These are phyloP conservation scores for Telopea speciosissima DNA, from an alignment of 177 flowering plant genomes.

Conservation along the genomic window DNA sequence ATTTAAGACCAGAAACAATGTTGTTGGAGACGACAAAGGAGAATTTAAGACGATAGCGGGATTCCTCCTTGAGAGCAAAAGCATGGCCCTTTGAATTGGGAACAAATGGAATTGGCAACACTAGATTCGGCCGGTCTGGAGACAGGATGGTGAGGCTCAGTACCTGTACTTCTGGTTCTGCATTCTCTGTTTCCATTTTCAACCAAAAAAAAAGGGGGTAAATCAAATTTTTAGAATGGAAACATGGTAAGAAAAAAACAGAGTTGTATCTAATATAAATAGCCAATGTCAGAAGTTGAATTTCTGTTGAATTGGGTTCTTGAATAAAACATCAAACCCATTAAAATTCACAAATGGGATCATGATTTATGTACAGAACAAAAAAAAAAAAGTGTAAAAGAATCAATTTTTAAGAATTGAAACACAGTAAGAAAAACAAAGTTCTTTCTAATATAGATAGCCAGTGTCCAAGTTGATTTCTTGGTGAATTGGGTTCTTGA, in stretches of 20 bases:
- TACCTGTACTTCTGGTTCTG: constrained; percentile 37
- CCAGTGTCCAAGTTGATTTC: too few relatives aligned
- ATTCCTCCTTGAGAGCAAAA: constrained; percentile 41
- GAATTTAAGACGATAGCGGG: constrained; percentile 34
- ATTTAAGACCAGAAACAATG: constrained; percentile 42
- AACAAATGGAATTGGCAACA: constrained; percentile 35
- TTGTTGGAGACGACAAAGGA: constrained; percentile 34
- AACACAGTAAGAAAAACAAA: too few relatives aligned
- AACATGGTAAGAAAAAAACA: neutral
- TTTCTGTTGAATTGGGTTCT: neutral
- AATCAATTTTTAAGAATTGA: too few relatives aligned
- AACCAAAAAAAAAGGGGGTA: neutral
- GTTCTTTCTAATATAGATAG: too few relatives aligned
- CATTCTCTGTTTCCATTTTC: constrained; percentile 20
- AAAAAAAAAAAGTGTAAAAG: too few relatives aligned
- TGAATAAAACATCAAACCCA: neutral
- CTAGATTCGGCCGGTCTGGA: constrained; percentile 27
- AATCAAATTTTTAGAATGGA: neutral
- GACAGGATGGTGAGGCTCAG: constrained; percentile 33
- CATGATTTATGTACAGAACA: too few relatives aligned
- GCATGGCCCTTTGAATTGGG: constrained; percentile 24
- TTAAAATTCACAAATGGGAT: neutral
- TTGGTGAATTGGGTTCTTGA: too few relatives aligned
- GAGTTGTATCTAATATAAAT: neutral
- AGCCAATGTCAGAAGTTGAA: neutral